A percentile compares a stretch with the other conserved stretches of the same genome.
Conservation (phyloP, 768 basidiomycete species). For the Suillus clintonianus region DNA sequence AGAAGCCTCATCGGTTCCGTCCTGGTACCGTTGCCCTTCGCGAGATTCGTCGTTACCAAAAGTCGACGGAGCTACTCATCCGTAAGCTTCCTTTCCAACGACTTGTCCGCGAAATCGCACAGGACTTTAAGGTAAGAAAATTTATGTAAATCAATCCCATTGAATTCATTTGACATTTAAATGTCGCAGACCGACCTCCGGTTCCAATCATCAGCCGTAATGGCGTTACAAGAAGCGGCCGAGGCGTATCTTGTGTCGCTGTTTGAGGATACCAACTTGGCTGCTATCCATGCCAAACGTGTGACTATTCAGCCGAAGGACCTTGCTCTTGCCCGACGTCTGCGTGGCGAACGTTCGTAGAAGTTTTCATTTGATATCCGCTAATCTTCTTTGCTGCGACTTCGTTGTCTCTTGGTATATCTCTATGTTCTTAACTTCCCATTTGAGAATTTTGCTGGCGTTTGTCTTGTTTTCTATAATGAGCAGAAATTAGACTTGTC, state of each 20-base stretch:
- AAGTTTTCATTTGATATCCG: neutral
- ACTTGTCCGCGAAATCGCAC: conserved; percentile 86
- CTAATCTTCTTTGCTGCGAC: neutral
- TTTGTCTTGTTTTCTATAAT: neutral
- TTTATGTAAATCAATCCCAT: conserved; percentile 6
- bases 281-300: conserved; percentile 82
- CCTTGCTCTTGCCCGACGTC: conserved; percentile 71
- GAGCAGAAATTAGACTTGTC: neutral
- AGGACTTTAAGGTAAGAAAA: conserved; percentile 77
- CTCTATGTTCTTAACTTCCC: neutral
- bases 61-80: conserved; percentile 84
- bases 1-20: conserved; percentile 89
- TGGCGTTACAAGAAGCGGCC: conserved; percentile 84
- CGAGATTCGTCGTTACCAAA: conserved; percentile 88
- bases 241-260: conserved; percentile 83
- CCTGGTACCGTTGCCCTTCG: conserved; percentile 87
- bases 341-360: conserved; percentile 77
- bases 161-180: neutral
- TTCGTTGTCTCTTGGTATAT: neutral
- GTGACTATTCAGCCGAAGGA: conserved; percentile 82
- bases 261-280: conserved; percentile 80
- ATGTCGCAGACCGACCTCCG: conserved; percentile 68
- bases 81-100: conserved; percentile 91
- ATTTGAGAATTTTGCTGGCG: neutral
- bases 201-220: conserved; percentile 89